Conservation (phyloP, 2,329 filamentous ascomycete species). For the Emergomyces orientalis region DNA sequence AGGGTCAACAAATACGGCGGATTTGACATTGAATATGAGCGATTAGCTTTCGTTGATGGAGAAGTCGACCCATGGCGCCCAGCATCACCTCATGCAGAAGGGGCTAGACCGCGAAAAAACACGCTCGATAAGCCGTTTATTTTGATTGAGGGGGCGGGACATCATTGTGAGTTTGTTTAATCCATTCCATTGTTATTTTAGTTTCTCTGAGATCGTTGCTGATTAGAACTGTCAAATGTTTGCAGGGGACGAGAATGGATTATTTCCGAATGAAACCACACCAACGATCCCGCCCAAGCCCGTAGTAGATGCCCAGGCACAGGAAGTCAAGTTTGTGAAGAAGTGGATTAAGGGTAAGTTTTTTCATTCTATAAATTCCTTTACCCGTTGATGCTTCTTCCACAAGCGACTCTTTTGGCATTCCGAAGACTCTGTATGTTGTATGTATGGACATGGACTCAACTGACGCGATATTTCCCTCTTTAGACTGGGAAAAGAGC, state of each 20-base stretch:
- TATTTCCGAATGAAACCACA: conserved; percentile 45
- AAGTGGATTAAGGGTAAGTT: conserved; percentile 39
- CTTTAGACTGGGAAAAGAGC: neutral
- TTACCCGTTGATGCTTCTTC: neutral
- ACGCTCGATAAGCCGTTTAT: conserved; percentile 60
- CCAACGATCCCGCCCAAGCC: conserved; percentile 37
- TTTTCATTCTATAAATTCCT: neutral
- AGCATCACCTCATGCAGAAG: conserved; percentile 61
- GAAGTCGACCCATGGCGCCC: conserved; percentile 72
- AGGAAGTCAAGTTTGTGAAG: conserved; percentile 40
- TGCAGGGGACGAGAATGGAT: conserved; percentile 41
- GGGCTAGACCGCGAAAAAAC: conserved; percentile 47
- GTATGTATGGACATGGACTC: neutral
- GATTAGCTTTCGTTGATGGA: conserved; percentile 69
- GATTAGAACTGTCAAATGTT: conserved; percentile 17
- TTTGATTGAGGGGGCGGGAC: conserved; percentile 64
- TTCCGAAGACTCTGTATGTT: neutral
- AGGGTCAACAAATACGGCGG: conserved; percentile 69
- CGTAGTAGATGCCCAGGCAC: conserved; percentile 40
- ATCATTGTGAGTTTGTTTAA: conserved; percentile 63
- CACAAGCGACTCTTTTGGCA: neutral
- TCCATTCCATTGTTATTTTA: conserved; percentile 27
- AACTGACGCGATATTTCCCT: neutral
- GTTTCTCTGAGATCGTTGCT: neutral
- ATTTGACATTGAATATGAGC: conserved; percentile 61